A percentile compares a stretch with the other conserved stretches of the same genome.
These are phyloP conservation scores for Tolypocladium nubicola DNA, from an alignment of 2,329 filamentous ascomycete genomes.

Conservation along the genomic window DNA sequence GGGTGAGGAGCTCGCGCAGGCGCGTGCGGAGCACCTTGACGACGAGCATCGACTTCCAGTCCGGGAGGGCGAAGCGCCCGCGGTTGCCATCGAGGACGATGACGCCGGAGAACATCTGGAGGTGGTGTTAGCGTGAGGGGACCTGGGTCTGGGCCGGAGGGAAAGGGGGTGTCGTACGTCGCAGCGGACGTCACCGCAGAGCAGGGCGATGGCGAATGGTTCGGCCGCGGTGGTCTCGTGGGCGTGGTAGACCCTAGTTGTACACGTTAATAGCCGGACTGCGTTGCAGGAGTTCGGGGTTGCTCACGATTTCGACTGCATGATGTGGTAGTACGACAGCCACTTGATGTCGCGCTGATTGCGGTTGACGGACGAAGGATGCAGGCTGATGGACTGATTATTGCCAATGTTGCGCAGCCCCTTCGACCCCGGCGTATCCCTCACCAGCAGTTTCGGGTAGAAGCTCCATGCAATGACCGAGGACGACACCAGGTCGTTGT, in stretches of 20 bases:
- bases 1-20: constrained; percentile 64
- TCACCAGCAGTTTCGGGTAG: constrained; percentile 82
- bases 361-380: constrained; percentile 85
- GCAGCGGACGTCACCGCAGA: constrained; percentile 83
- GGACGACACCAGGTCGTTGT: constrained; percentile 68
- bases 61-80: constrained; percentile 68
- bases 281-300: background rate
- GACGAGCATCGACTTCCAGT: constrained; percentile 89
- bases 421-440: constrained; percentile 59
- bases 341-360: constrained; percentile 57
- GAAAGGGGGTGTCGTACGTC: constrained; percentile 43
- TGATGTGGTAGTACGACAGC: constrained; percentile 94
- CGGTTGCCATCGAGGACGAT: constrained; percentile 81
- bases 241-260: constrained; percentile 67
- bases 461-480: constrained; percentile 89
- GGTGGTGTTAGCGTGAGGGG: background rate
- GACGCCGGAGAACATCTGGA: constrained; percentile 73
- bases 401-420: constrained; percentile 87
- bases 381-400: constrained; percentile 80
- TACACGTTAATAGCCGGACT: constrained; percentile 2
- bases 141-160: background rate
- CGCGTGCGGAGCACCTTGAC: constrained; percentile 68
- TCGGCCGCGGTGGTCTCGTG: constrained; percentile 78
- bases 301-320: constrained; percentile 74
- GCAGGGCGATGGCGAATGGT: constrained; percentile 69